Percentiles rank a stretch among this genome's conserved stretches.
phyloP scores from a whole-genome alignment of 2,329 filamentous ascomycete genomes.

The Lasiodiplodia theobromae region DNA sequence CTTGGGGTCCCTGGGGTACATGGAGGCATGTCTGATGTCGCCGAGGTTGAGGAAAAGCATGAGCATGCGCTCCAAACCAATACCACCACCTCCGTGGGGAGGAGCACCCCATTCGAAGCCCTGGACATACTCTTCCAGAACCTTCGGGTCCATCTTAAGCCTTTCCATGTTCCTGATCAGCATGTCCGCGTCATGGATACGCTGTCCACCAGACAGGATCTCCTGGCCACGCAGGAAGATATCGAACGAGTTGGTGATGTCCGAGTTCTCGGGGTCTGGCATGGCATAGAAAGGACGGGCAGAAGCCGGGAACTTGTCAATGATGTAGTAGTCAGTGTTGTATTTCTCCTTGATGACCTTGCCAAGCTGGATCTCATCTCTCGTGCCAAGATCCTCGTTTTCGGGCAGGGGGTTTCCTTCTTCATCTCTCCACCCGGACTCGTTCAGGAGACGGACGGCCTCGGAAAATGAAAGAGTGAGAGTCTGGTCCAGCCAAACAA shows the following conservation, averaged over 20 bases:
- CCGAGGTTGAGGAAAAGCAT: slow-evolving; percentile 86
- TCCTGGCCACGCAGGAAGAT: slow-evolving; percentile 94
- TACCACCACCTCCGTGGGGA: slow-evolving; percentile 87
- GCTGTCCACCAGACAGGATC: slow-evolving; percentile 89
- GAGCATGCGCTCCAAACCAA: slow-evolving; percentile 86
- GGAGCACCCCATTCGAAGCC: slow-evolving; percentile 89
- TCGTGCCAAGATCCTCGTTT: slow-evolving; percentile 82
- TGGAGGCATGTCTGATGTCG: slow-evolving; percentile 85
- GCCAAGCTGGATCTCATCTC: slow-evolving; percentile 86
- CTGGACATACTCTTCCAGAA: slow-evolving; percentile 88
- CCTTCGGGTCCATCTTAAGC: slow-evolving; percentile 76
- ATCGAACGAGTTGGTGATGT: slow-evolving; percentile 89
- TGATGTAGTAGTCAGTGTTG: slow-evolving; percentile 88
- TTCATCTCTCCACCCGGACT: slow-evolving; percentile 78
- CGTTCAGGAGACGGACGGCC: slow-evolving; percentile 80
- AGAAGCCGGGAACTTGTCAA: slow-evolving; percentile 88
- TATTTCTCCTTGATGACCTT: slow-evolving; percentile 86
- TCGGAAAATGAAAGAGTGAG: slow-evolving; percentile 81
- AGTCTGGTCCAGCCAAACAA: slow-evolving; percentile 87
- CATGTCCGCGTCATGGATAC: slow-evolving; percentile 81
- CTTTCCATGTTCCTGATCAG: slow-evolving; percentile 80
- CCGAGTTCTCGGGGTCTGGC: slow-evolving; percentile 74
- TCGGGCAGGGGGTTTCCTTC: slow-evolving; percentile 74
- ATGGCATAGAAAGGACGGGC: slow-evolving; percentile 93
- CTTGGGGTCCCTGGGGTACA: slow-evolving; percentile 89